A percentile compares a stretch with the other conserved stretches of the same genome.
phyloP scores from a whole-genome alignment of 495 filamentous ascomycete genomes.

The Aspergillus asperescens region DNA sequence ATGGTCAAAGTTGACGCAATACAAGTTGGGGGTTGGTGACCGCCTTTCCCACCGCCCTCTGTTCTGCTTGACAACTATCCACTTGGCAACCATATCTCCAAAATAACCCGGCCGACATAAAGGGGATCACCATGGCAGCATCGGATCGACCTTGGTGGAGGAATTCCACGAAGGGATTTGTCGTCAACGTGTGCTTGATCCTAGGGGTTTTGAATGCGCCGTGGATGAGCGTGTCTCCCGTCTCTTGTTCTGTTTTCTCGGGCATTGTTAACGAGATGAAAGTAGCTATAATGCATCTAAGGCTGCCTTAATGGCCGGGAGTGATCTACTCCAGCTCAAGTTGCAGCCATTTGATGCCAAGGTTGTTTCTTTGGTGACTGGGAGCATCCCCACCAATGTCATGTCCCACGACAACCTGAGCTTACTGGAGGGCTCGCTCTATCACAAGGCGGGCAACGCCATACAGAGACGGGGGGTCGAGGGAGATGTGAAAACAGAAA shows the following conservation, averaged over 20 bases:
- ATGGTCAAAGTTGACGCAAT: not conserved
- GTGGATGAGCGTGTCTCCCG: too few species aligned
- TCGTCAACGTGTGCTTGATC: too few species aligned
- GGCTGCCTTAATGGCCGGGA: conserved; percentile 44
- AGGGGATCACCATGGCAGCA: too few species aligned
- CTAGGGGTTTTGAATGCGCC: too few species aligned
- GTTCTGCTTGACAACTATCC: too few species aligned
- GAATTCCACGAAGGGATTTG: too few species aligned
- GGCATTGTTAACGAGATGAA: too few species aligned
- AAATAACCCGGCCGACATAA: too few species aligned
- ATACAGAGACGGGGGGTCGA: not conserved
- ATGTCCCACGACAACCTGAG: not conserved
- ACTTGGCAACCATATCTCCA: too few species aligned
- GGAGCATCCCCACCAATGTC: not conserved
- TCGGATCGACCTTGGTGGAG: too few species aligned
- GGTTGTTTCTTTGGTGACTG: conserved; percentile 43
- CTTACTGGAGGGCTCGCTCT: not conserved
- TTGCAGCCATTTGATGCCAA: conserved; percentile 49
- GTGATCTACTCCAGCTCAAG: conserved; percentile 49
- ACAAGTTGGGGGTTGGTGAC: not conserved
- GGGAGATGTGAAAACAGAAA: not conserved
- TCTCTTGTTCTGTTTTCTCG: too few species aligned
- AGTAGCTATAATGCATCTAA: conserved; percentile 48
- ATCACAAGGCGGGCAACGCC: not conserved
- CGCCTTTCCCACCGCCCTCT: too few species aligned